phyloP scores from a whole-genome alignment of 768 basidiomycete species.

The Cantharellus anzutake region DNA sequence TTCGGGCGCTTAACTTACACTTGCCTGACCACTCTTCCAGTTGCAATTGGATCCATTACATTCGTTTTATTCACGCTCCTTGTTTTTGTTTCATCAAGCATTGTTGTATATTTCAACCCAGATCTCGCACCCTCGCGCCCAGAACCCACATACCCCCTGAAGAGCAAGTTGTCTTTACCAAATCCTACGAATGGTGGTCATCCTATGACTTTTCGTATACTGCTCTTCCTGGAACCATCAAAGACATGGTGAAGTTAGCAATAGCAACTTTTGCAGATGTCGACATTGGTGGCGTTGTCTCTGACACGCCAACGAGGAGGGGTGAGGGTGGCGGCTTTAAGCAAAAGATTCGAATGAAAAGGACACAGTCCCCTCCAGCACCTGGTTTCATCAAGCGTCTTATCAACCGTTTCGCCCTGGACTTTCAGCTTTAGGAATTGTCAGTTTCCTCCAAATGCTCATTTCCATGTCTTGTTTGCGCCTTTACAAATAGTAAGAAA shows the following conservation, averaged over 20 bases:
- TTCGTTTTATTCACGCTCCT: conserved; percentile 41
- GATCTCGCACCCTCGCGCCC: conserved; percentile 32
- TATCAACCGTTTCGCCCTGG: conserved; percentile 58
- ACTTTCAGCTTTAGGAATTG: conserved; percentile 58
- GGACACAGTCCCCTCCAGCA: background rate
- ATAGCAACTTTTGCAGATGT: background rate
- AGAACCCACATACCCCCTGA: conserved; percentile 12
- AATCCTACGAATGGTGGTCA: background rate
- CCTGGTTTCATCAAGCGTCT: background rate
- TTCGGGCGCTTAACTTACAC: background rate
- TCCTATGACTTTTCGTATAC: background rate
- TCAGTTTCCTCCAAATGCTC: conserved; percentile 55
- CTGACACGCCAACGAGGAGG: conserved; percentile 15
- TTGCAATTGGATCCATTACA: conserved; percentile 42
- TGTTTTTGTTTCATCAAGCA: conserved; percentile 47
- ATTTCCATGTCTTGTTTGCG: conserved; percentile 35
- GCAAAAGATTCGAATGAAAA: background rate
- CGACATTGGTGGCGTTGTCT: conserved; percentile 3
- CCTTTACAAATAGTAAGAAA: conserved; percentile 35
- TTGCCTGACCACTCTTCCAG: conserved; percentile 19
- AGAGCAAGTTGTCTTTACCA: background rate
- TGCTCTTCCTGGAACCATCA: background rate
- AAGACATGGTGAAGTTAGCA: background rate
- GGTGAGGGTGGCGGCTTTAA: background rate
- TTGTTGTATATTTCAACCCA: conserved; percentile 47